Conservation (phyloP, 2,329 filamentous ascomycete species). For the Fusarium fracticaudum region DNA sequence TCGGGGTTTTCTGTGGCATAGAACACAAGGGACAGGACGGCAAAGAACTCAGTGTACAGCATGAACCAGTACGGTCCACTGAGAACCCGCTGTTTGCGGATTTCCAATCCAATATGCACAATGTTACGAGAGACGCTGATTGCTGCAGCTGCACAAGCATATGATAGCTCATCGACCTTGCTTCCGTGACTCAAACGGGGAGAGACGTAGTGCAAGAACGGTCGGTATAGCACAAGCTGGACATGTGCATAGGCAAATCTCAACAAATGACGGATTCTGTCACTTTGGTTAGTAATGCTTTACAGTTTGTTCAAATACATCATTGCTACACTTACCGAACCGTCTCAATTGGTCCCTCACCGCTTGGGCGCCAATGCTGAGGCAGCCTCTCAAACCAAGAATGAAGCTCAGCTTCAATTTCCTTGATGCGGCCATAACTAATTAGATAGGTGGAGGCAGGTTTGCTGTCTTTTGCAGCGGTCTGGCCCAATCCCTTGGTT, state of each 20-base stretch:
- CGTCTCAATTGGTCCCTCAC: conserved; percentile 78
- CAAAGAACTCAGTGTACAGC: conserved; percentile 85
- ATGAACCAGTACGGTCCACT: conserved; percentile 89
- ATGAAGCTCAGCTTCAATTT: conserved; percentile 71
- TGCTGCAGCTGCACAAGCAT: conserved; percentile 73
- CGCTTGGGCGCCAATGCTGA: conserved; percentile 79
- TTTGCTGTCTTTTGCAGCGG: conserved; percentile 53
- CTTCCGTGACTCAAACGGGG: conserved; percentile 65
- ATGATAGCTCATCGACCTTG: conserved; percentile 78
- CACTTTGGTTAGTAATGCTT: conserved; percentile 7
- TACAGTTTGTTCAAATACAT: neutral
- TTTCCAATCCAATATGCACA: conserved; percentile 81
- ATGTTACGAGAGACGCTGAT: conserved; percentile 76
- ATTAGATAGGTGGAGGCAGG: conserved; percentile 67
- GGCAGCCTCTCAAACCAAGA: conserved; percentile 76
- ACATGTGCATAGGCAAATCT: conserved; percentile 85
- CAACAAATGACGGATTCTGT: conserved; percentile 75
- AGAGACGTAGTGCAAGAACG: conserved; percentile 85
- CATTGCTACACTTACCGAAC: conserved; percentile 68
- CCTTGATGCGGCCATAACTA: conserved; percentile 70
- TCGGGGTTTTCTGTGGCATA: conserved; percentile 84
- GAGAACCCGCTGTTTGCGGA: conserved; percentile 78
- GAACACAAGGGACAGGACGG: conserved; percentile 81
- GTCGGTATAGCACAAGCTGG: conserved; percentile 83
- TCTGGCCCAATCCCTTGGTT: conserved; percentile 64